Evolutionary conservation across 345 rosid species (phyloP).

Genomic region (Sapria himalayana): DNA sequence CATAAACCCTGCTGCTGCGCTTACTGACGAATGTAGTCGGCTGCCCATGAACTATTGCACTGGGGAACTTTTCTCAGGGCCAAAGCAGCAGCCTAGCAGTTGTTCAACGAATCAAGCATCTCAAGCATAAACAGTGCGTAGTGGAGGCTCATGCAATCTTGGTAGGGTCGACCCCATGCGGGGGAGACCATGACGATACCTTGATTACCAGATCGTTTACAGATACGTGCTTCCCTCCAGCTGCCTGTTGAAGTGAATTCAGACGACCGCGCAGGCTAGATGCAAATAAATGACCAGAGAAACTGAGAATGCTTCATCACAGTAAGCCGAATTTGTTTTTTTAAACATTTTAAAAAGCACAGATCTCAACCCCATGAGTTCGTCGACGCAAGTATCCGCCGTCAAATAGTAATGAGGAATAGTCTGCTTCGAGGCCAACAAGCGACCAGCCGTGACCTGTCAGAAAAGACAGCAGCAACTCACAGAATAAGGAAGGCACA

Average conservation of each 20-base stretch:
- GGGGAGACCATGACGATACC: no score
- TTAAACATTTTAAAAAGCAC: no score
- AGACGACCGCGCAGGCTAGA: constrained; percentile 62
- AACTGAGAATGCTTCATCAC: no score
- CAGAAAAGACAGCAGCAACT: constrained; percentile 10
- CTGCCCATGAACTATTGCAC: constrained; percentile 97
- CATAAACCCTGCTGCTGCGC: no score
- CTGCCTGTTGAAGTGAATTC: constrained; percentile 69
- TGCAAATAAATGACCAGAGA: no score
- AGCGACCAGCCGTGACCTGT: constrained; percentile 87
- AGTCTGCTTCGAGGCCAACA: constrained; percentile 81
- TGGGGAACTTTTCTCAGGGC: constrained; percentile 85
- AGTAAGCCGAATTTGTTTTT: no score
- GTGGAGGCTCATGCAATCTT: no score
- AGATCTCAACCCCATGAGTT: constrained; percentile 56
- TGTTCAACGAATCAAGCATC: no score
- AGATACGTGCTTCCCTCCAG: constrained; percentile 82
- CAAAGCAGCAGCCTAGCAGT: constrained; percentile 84
- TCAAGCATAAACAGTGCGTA: no score
- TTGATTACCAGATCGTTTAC: constrained; percentile 92
- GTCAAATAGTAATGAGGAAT: constrained; percentile 94
- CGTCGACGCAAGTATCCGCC: constrained; percentile 86
- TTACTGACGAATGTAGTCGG: constrained; percentile 83
- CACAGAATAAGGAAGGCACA: no score
- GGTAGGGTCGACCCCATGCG: no score